Base-by-base conservation (phyloP, 2,329 filamentous ascomycete genomes). In the Dendryphion nanum region DNA sequence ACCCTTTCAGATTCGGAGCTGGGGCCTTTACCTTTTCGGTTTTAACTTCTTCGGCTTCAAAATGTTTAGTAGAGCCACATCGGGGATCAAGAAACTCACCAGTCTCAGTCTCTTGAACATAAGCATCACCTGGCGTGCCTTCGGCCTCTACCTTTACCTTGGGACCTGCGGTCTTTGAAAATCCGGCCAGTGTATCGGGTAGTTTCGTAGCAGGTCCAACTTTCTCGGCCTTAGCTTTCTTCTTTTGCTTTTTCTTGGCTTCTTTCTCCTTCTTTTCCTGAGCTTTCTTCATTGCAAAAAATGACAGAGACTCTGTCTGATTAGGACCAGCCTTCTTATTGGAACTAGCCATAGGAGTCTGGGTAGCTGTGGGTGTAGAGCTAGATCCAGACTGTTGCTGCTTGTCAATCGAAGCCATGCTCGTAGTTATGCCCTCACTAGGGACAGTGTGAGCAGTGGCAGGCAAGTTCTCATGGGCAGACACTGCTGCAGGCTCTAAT, bases 181-280 rank as follows among this genome's bases (percentile, higher is more conserved):
- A 33, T 33, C 10, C 6, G 6, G 31, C 31, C 16, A 33, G 31
- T 19, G 31, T 19, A 33, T 6, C 18, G 8, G 3, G 18, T 13
- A 15, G 16, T 33, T 30, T 36, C 3, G 39, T 35, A 26, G 26
- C 33, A n/a, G 43, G 35, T 17, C 35, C 28, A 16, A 35, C 29
- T 29, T 45, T 44, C 12, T 48, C 44, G 4, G 40, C 35, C 35
- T 53, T 52, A 10, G 40, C 45, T 18, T 47, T 62, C 40, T 48
- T 55, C 31, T 51, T 53, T 14, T 59, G 58, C 37, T 67, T 69
- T 41, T 65, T 66, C 47, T 63, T 66, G 17, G 57, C 54, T 15
- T 61, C 48, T 36, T 48, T 63, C 33, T 64, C 59, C 32, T 58
- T 61, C 38, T 59, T 60, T 16, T 50, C 48, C 26, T 59, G 56